These are phyloP conservation scores for Malassezia sp. DNA, from an alignment of 1,284 basidiomycete species.

Conservation along the genomic window DNA sequence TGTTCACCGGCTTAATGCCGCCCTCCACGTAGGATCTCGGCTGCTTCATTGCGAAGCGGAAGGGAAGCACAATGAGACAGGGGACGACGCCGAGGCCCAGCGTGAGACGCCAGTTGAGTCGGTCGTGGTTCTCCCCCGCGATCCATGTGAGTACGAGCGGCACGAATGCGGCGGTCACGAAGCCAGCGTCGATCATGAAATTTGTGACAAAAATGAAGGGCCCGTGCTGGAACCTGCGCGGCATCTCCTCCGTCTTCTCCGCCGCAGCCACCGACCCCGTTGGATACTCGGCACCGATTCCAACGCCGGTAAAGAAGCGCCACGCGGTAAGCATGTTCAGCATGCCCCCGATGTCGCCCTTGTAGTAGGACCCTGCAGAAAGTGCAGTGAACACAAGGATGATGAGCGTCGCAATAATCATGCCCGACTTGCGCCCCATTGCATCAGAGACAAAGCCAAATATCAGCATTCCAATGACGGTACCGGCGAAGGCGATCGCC, in stretches of 20 bases:
- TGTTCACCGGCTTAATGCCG: constrained; percentile 59
- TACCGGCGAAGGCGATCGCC: constrained; percentile 48
- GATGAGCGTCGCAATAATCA: constrained; percentile 56
- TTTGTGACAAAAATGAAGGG: constrained; percentile 58
- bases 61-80: constrained; percentile 66
- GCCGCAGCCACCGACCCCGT: constrained; percentile 81
- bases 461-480: constrained; percentile 56
- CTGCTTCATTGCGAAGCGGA: constrained; percentile 75
- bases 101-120: constrained; percentile 57
- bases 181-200: constrained; percentile 75
- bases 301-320: constrained; percentile 48
- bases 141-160: constrained; percentile 54
- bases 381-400: constrained; percentile 55
- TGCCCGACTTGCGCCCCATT: constrained; percentile 74
- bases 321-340: constrained; percentile 68
- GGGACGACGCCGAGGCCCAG: constrained; percentile 78
- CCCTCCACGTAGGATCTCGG: constrained; percentile 57
- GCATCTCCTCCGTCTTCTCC: constrained; percentile 75
- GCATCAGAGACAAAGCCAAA: constrained; percentile 59
- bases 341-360: constrained; percentile 62
- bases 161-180: constrained; percentile 70
- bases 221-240: constrained; percentile 66
- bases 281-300: constrained; percentile 75
- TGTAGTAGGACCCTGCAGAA: constrained; percentile 7
- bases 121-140: constrained; percentile 54